Evolutionary conservation across 23 red algal genomes (phyloP).

Genomic region (Gracilaria gracilis): DNA sequence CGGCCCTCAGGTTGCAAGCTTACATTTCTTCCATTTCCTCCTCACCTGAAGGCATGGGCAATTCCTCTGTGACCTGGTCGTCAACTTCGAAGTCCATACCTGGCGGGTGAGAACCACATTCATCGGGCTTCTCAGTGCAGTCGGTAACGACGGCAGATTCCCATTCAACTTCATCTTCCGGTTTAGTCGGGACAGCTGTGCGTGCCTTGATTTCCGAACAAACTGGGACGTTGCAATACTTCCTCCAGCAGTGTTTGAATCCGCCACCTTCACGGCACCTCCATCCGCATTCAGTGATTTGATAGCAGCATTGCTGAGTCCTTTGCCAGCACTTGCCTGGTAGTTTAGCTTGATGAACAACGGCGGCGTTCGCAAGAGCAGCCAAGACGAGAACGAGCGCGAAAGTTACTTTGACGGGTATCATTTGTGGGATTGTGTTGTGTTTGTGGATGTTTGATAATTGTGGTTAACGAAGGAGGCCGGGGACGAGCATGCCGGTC

Average conservation of each 20-base stretch:
- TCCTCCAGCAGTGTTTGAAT: conserved; percentile 46
- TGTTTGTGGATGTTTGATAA: background rate
- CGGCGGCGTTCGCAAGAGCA: background rate
- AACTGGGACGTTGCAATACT: conserved; percentile 19
- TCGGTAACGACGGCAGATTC: background rate
- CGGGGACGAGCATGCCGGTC: background rate
- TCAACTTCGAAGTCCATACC: conserved; percentile 21
- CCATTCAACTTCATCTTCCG: conserved; percentile 2
- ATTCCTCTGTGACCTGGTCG: background rate
- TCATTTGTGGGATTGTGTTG: background rate
- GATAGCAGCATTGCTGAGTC: conserved; percentile 26
- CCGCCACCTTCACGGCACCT: conserved; percentile 26
- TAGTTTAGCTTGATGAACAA: background rate
- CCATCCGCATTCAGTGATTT: conserved; percentile 29
- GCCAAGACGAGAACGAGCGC: background rate
- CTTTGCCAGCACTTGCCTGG: conserved; percentile 30
- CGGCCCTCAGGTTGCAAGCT: background rate
- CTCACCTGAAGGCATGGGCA: conserved; percentile 13
- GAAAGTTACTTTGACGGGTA: background rate
- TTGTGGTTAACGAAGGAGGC: background rate
- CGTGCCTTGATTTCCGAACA: conserved; percentile 40
- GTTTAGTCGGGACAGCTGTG: conserved; percentile 16
- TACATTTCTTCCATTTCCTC: conserved; percentile 11
- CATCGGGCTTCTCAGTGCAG: conserved; percentile 30
- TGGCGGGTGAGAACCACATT: conserved; percentile 17